Percentiles rank a stretch among this genome's conserved stretches.
These are phyloP conservation scores for Houttuynia cordata DNA, from an alignment of 164 flowering plant genomes.

Conservation along the genomic window DNA sequence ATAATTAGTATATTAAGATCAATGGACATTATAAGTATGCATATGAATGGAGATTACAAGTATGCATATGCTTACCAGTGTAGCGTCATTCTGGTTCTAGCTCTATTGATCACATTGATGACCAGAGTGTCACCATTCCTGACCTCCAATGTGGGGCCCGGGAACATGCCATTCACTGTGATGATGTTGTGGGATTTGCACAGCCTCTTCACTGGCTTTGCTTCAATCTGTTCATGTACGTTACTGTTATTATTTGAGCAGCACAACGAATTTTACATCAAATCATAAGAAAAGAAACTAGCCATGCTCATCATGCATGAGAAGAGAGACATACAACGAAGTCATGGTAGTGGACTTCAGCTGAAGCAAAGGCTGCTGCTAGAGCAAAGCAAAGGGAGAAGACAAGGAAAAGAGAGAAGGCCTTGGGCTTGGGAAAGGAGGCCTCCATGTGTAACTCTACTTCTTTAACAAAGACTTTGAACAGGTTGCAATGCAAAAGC, in stretches of 20 bases:
- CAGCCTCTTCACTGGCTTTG: constrained; percentile 90
- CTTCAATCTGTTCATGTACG: constrained; percentile 47
- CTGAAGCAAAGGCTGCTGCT: constrained; percentile 3
- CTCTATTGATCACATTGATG: constrained; percentile 58
- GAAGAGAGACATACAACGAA: constrained; percentile 39
- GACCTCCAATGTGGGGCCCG: constrained; percentile 77
- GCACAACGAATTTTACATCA: not conserved
- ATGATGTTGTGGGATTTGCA: constrained; percentile 64
- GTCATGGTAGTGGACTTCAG: constrained; percentile 39
- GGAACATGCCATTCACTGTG: constrained; percentile 81
- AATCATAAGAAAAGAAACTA: too few species aligned
- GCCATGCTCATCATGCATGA: too few species aligned
- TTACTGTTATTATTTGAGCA: not conserved
- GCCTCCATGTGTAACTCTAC: constrained; percentile 3
- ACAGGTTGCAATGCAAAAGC: not conserved
- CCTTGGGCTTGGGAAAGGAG: constrained; percentile 7
- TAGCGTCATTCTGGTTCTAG: constrained; percentile 56
- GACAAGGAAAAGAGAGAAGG: constrained; percentile 1
- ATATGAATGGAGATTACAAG: too few species aligned
- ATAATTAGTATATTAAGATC: too few species aligned
- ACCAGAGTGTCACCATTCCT: constrained; percentile 71
- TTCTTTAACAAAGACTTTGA: not conserved
- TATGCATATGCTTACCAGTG: constrained; percentile 58
- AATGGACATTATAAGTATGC: too few species aligned
- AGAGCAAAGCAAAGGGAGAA: constrained; percentile 8